phyloP scores from a whole-genome alignment of 345 rosid species.

The Leavenworthia alabamica region DNA sequence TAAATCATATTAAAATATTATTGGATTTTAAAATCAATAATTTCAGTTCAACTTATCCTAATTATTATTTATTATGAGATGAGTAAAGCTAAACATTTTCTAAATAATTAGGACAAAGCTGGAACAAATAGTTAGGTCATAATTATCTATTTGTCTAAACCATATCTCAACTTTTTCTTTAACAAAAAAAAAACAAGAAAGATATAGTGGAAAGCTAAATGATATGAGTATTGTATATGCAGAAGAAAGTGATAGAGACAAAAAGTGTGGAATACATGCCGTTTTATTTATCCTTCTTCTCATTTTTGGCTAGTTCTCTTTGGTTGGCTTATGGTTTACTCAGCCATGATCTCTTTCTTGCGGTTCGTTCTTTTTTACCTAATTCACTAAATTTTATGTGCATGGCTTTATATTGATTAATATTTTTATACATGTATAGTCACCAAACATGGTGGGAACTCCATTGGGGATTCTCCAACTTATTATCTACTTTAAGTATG shows the following conservation, averaged over 20 bases:
- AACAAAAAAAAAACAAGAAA: background rate
- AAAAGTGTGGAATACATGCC: constrained; percentile 95
- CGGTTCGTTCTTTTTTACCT: constrained; percentile 40
- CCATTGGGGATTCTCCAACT: constrained; percentile 75
- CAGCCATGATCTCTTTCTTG: constrained; percentile 66
- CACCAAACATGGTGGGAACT: constrained; percentile 61
- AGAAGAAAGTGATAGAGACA: constrained; percentile 67
- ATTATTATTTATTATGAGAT: background rate
- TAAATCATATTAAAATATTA: too few species aligned
- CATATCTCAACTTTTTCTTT: background rate
- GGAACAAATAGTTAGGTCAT: background rate
- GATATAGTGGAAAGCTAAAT: background rate
- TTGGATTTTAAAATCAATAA: background rate
- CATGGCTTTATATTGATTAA: background rate
- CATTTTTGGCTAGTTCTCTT: constrained; percentile 59
- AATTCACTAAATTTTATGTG: background rate
- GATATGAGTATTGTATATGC: constrained; percentile 23
- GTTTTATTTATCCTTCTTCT: constrained; percentile 70
- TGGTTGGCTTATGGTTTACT: constrained; percentile 78
- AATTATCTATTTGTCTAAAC: background rate
- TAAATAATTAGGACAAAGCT: background rate
- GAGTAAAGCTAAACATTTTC: background rate
- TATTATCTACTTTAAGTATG: constrained; percentile 52
- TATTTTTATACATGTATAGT: constrained; percentile 33
- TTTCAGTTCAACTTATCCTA: background rate